Percentiles rank a stretch among this genome's conserved stretches.
These are phyloP conservation scores for Lipomyces chichibuensis DNA, from an alignment of 805 yeast species.

Conservation along the genomic window DNA sequence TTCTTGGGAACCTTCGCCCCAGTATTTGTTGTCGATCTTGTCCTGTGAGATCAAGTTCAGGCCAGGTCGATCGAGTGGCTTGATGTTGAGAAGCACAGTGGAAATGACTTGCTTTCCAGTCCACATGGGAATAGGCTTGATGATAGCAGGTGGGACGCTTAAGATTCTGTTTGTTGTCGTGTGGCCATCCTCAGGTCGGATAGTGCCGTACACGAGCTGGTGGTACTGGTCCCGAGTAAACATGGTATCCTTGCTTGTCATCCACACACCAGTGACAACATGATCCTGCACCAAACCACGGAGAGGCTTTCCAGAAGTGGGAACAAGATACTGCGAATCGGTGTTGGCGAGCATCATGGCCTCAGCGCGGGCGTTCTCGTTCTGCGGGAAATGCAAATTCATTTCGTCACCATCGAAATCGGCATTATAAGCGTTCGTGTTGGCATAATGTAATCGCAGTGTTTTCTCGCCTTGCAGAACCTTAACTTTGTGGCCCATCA, in stretches of 20 bases:
- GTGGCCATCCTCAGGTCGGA: slow-evolving; percentile 97
- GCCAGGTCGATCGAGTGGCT: slow-evolving; percentile 88
- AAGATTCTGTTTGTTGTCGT: slow-evolving; percentile 64
- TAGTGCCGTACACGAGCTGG: slow-evolving; percentile 88
- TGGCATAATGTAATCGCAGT: slow-evolving; percentile 93
- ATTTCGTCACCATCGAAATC: slow-evolving; percentile 99
- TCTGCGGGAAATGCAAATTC: slow-evolving; percentile 99
- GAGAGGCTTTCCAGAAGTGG: slow-evolving; percentile 97
- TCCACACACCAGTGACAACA: slow-evolving; percentile 98
- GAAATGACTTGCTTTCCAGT: slow-evolving; percentile 97
- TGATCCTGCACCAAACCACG: slow-evolving; percentile 99
- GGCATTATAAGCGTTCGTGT: slow-evolving; percentile 98
- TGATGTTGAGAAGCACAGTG: slow-evolving; percentile 85
- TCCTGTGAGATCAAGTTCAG: slow-evolving; percentile 79
- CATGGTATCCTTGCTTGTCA: slow-evolving; percentile 88
- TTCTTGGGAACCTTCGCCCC: slow-evolving; percentile 86
- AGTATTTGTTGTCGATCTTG: slow-evolving; percentile 90
- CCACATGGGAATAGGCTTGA: slow-evolving; percentile 90
- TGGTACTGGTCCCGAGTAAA: slow-evolving; percentile 91
- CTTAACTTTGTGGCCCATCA: slow-evolving; percentile 99
- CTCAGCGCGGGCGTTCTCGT: slow-evolving; percentile 95
- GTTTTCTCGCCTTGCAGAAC: slow-evolving; percentile 98
- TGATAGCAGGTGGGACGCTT: slow-evolving; percentile 86
- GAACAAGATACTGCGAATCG: slow-evolving; percentile 95
- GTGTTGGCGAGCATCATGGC: slow-evolving; percentile 94